phyloP scores from a whole-genome alignment of 345 rosid species.

The Noccaea bulbosa region DNA sequence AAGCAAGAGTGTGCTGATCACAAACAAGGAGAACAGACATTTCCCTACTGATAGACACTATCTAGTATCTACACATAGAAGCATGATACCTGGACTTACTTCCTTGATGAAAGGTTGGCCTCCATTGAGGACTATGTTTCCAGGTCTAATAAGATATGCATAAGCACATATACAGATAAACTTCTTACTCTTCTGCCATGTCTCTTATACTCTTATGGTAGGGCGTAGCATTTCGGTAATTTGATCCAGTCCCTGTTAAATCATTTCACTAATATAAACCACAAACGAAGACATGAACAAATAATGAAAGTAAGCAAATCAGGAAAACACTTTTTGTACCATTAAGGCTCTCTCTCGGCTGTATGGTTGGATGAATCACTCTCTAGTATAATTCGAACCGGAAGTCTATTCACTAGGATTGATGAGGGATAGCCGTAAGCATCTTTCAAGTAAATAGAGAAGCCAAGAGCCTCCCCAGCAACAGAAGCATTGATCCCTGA shows the following conservation, averaged over 20 bases:
- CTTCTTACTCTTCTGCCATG: conserved; percentile 51
- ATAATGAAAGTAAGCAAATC: conserved; percentile 15
- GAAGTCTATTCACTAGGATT: conserved; percentile 63
- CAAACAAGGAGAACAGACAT: background rate
- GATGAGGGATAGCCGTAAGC: conserved; percentile 67
- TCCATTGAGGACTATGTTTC: conserved; percentile 70
- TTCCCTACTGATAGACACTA: background rate
- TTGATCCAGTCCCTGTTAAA: conserved; percentile 47
- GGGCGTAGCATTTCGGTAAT: conserved; percentile 43
- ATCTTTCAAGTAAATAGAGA: conserved; percentile 70
- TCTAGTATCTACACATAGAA: background rate
- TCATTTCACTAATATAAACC: conserved; percentile 4
- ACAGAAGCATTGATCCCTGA: conserved; percentile 76
- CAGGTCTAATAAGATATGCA: conserved; percentile 3
- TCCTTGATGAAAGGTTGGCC: conserved; percentile 73
- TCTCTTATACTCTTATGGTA: conserved; percentile 50
- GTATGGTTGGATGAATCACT: conserved; percentile 60
- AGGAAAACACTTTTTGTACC: conserved; percentile 46
- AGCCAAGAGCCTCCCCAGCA: conserved; percentile 61
- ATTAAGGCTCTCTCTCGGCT: conserved; percentile 52
- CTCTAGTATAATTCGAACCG: conserved; percentile 58
- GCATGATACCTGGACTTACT: conserved; percentile 65
- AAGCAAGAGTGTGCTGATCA: conserved; percentile 24
- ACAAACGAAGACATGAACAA: conserved; percentile 8
- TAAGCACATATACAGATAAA: background rate